Evolutionary conservation across 1,284 basidiomycete species (phyloP), one percentile per base, ranked within the genome.

Genomic region (Naganishia cerealis): DNA sequence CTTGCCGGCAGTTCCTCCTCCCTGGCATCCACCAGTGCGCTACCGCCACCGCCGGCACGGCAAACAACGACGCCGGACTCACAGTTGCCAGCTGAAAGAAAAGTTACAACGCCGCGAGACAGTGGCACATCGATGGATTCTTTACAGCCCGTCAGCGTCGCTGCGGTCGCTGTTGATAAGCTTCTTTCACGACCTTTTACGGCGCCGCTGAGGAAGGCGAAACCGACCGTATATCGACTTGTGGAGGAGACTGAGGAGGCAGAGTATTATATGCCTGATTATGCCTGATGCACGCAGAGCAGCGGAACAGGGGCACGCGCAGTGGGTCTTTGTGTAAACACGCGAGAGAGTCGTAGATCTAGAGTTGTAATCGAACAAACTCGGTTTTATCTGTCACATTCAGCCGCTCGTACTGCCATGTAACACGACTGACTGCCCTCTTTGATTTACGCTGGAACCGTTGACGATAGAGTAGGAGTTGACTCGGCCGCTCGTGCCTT

Each of bases 261-360:
- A 6, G 61, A 54, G 50, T 63, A 63, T 16, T 63, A 63, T 42
- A 40, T 63, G 61, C 61, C 61, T 9, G 61, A 63, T 16, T 63
- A 63, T 42, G 48, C 57, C 15, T 58, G 21, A 46, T 21, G 6
- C n/a, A n/a, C n/a, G n/a, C n/a, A n/a, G n/a, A n/a, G n/a, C n/a
- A n/a, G n/a, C n/a, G n/a, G n/a, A n/a, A n/a, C n/a, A n/a, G n/a
- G n/a, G n/a, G n/a, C n/a, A n/a, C n/a, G n/a, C n/a, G n/a, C n/a
- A 33, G 6, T 33, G 29, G 29, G 29, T 33, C 29, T 33, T 33
- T 6, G 6, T 3, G 6, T 33, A 33, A 33, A 3, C 29, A 33
- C 29, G 29, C 29, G 29, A 33, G 29, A 33, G 29, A 33, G 29
- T 33, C 29, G 29, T 6, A 2, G 29, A 33, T 33, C 6, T 33